Percentiles rank a stretch among this genome's conserved stretches.
These are phyloP conservation scores for Esteya vermicola DNA, from an alignment of 2,329 filamentous ascomycete species.

Conservation along the genomic window DNA sequence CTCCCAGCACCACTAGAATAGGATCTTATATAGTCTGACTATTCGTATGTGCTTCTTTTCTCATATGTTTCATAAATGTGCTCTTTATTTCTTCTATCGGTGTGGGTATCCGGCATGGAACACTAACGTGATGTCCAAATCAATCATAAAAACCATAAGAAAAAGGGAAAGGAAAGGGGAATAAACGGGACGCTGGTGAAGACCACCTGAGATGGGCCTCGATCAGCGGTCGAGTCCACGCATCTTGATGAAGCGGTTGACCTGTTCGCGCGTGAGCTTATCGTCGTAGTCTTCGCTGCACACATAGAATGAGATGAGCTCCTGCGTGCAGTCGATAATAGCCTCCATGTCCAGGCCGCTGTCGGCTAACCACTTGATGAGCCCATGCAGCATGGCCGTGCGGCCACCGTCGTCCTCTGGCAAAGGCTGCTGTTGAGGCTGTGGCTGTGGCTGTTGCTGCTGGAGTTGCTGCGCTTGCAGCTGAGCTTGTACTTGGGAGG, in stretches of 20 bases:
- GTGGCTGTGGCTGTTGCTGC: too few species aligned
- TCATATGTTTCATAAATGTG: too few species aligned
- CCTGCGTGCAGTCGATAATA: constrained; percentile 80
- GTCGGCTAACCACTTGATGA: constrained; percentile 69
- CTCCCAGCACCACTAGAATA: too few species aligned
- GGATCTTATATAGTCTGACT: too few species aligned
- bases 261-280: constrained; percentile 42
- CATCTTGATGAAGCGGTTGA: constrained; percentile 45
- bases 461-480: background rate
- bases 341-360: constrained; percentile 73
- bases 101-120: too few species aligned
- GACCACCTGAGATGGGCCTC: background rate
- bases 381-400: constrained; percentile 44
- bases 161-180: too few species aligned
- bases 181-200: too few species aligned
- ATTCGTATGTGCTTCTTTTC: too few species aligned
- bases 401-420: constrained; percentile 6
- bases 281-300: constrained; percentile 47
- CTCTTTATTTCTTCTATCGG: too few species aligned
- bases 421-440: too few species aligned
- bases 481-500: background rate
- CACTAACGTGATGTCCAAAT: too few species aligned
- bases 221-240: constrained; percentile 36
- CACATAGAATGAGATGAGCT: constrained; percentile 82
- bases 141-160: too few species aligned